Base-by-base conservation (phyloP, 2,329 filamentous ascomycete species). In the Penicillium hordei region DNA sequence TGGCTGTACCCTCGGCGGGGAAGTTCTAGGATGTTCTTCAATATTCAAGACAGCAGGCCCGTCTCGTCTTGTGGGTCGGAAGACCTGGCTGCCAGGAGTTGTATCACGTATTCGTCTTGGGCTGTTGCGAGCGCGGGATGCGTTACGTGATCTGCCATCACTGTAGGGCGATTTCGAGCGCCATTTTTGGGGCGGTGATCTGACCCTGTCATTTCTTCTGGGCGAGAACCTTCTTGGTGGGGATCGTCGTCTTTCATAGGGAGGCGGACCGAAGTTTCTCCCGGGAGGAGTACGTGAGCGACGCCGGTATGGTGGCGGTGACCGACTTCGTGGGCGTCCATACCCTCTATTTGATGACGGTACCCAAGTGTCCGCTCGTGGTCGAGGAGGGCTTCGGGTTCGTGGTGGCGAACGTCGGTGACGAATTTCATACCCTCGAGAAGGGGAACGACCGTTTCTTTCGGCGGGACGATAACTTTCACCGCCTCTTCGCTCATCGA, bases 381-480 rank as follows among this genome's bases (percentile, higher is more conserved):
- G 62, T 42, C 74, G 73, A 49, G 73, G 73, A 55, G 73, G 73
- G 60, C 72, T 73, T 55, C 74, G 72, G 58, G 71, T 73, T 51
- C 74, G 70, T 49, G 72, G 66, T 36, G 75, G 73, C 42, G 75
- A 75, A 49, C 74, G 71, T 46, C 69, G 66, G 57, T 68, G 68
- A 53, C 73, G 71, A 33, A 43, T 48, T 46, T 66, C 67, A 59
- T 74, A 76, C 17, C 68, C 69, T 54, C 74, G 70, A 59, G 75
- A 72, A 44, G 70, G 70, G 49, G 69, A 72, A 38, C 72, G 71
- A 56, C 65, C 63, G 33, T 61, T 40, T 60, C 72, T 68, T 46
- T 70, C 70, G 29, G 63, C 62, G 12, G 76, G 76, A n/a, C 76
- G 75, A 67, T 78, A 78, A 58, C 75, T 77, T 64, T 78, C 76